Percentiles rank a stretch among this genome's conserved stretches.
Evolutionary conservation across 176 grass and related monocot genomes (phyloP).

Genomic region (Eleusine coracana): DNA sequence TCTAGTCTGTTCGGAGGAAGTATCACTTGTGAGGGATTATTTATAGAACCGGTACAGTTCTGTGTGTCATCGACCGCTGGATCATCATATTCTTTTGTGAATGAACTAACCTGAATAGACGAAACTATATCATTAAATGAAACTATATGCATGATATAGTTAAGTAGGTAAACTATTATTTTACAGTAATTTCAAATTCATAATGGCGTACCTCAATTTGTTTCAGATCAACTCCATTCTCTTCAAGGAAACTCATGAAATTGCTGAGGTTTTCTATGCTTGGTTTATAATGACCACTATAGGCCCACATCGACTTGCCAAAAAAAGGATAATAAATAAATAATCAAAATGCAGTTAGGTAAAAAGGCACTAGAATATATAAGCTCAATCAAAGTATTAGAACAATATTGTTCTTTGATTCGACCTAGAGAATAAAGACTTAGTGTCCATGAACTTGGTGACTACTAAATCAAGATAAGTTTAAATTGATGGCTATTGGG

Average conservation of each 20-base stretch:
- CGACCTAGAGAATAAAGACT: no score
- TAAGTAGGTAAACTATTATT: not conserved
- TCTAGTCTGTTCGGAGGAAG: slow-evolving; percentile 22
- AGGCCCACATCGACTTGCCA: slow-evolving; percentile 73
- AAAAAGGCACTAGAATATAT: not conserved
- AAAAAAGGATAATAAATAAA: not conserved
- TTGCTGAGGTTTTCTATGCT: slow-evolving; percentile 64
- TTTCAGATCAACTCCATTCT: slow-evolving; percentile 70
- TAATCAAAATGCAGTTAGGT: not conserved
- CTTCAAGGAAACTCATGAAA: slow-evolving; percentile 72
- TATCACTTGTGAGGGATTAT: slow-evolving; percentile 32
- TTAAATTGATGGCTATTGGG: no score
- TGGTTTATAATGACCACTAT: slow-evolving; percentile 95
- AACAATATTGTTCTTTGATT: not conserved
- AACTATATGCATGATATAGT: not conserved
- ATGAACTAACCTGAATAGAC: slow-evolving; percentile 52
- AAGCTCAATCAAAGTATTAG: not conserved
- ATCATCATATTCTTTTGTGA: slow-evolving; percentile 67
- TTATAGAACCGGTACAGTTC: not conserved
- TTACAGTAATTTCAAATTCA: not conserved
- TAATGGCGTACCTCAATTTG: slow-evolving; percentile 57
- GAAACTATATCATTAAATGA: slow-evolving; percentile 32
- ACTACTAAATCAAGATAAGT: not conserved
- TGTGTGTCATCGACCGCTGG: slow-evolving; percentile 22
- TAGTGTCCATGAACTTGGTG: not conserved